A percentile compares a stretch with the other conserved stretches of the same genome.
Evolutionary conservation across 345 rosid genomes (phyloP).

Genomic region (Eucalyptus coolabah): DNA sequence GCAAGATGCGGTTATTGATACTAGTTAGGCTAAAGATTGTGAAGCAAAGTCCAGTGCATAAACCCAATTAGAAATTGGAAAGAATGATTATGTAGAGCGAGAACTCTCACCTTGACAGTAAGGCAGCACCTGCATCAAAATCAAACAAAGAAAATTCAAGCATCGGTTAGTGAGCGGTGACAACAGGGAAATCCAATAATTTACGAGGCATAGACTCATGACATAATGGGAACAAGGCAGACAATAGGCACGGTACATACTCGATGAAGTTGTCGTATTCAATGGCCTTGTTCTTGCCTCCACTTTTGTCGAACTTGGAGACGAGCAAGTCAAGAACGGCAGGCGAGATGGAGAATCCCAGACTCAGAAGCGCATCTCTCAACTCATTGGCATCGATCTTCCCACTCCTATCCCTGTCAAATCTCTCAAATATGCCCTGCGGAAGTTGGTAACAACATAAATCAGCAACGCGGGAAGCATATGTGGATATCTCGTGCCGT

Average conservation of each 20-base stretch:
- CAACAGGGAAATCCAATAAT: neutral
- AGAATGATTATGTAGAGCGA: neutral
- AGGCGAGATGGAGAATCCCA: constrained; percentile 71
- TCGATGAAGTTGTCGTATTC: constrained; percentile 97
- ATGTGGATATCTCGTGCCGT: neutral
- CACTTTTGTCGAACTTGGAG: constrained; percentile 74
- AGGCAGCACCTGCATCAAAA: constrained; percentile 76
- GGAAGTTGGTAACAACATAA: neutral
- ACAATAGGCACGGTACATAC: constrained; percentile 14
- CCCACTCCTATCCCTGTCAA: constrained; percentile 83
- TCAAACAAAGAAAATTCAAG: neutral
- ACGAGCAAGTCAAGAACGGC: constrained; percentile 62
- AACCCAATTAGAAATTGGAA: neutral
- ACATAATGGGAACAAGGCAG: neutral
- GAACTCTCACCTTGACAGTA: constrained; percentile 63
- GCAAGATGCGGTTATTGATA: neutral
- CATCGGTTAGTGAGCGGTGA: neutral
- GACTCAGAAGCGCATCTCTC: constrained; percentile 65
- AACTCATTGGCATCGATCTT: constrained; percentile 71
- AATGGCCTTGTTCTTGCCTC: constrained; percentile 58
- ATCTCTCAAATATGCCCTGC: constrained; percentile 72
- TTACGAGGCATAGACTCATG: neutral
- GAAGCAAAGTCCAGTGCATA: neutral
- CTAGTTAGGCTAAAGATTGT: neutral
- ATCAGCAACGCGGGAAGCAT: neutral